Conservation (phyloP, 495 filamentous ascomycete species). For the Chaetomidium leptoderma region DNA sequence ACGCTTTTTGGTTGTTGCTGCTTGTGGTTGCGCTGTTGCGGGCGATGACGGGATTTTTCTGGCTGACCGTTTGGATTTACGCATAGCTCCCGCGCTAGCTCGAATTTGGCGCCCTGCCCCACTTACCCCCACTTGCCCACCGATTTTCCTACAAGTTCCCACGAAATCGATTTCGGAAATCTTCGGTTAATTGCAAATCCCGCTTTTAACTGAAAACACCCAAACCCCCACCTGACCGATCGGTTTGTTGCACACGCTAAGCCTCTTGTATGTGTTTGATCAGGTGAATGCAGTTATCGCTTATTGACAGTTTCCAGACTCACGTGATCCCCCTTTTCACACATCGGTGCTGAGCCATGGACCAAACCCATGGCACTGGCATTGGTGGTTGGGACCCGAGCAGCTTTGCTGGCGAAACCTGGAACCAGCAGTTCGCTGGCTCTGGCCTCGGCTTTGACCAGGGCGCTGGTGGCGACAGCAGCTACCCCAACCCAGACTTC, state of each 20-base stretch:
- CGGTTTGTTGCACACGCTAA: constrained; percentile 1
- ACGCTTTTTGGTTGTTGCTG: not conserved
- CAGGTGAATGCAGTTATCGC: constrained; percentile 1
- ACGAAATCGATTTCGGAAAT: not conserved
- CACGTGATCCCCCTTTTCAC: constrained; percentile 26
- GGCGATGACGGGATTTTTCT: not conserved
- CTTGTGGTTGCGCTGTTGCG: not conserved
- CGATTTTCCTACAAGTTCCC: not conserved
- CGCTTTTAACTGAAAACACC: not conserved
- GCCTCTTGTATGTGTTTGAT: constrained; percentile 5
- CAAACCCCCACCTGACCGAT: no score
- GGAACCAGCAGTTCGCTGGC: constrained; percentile 27
- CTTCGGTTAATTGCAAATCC: constrained; percentile 1
- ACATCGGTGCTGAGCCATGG: constrained; percentile 18
- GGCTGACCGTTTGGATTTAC: constrained; percentile 10
- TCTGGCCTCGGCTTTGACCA: constrained; percentile 18
- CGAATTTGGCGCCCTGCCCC: constrained; percentile 6
- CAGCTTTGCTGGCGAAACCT: constrained; percentile 18
- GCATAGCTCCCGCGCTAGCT: constrained; percentile 16
- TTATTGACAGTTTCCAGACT: constrained; percentile 4
- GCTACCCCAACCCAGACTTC: constrained; percentile 25
- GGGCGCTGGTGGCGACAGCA: constrained; percentile 15
- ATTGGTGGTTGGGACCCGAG: constrained; percentile 27
- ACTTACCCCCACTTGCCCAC: not conserved
- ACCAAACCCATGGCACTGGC: constrained; percentile 23